Evolutionary conservation across 2,329 filamentous ascomycete genomes (phyloP).

Genomic region (Fusarium graminum): DNA sequence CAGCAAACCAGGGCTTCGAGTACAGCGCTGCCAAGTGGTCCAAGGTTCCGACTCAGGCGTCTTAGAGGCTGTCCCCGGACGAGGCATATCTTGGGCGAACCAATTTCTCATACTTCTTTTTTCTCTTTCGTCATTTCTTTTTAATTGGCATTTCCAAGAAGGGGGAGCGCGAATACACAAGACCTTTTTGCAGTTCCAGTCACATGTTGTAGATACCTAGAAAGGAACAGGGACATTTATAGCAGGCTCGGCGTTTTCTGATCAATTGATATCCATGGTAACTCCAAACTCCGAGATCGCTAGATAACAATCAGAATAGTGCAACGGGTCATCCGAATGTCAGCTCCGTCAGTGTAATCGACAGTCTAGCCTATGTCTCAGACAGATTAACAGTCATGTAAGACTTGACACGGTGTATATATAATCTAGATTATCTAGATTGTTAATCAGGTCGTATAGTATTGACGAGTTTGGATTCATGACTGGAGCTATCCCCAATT

Average conservation of each 20-base stretch:
- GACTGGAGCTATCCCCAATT: slow-evolving; percentile 1
- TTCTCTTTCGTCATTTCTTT: slow-evolving; percentile 16
- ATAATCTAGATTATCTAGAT: background rate
- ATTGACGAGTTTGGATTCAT: slow-evolving; percentile 19
- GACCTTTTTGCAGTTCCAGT: slow-evolving; percentile 7
- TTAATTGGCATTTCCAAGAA: slow-evolving; percentile 32
- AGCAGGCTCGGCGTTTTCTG: slow-evolving; percentile 37
- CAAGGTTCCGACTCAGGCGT: slow-evolving; percentile 25
- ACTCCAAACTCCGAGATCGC: slow-evolving; percentile 2
- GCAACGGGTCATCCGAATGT: background rate
- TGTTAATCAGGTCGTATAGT: slow-evolving; percentile 18
- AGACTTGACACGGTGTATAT: background rate
- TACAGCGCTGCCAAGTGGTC: slow-evolving; percentile 43
- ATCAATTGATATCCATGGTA: slow-evolving; percentile 28
- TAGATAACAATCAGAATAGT: background rate
- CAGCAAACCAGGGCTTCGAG: slow-evolving; percentile 47
- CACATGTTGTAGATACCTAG: slow-evolving; percentile 20
- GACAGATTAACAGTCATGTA: background rate
- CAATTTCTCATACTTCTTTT: background rate
- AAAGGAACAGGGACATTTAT: slow-evolving; percentile 26
- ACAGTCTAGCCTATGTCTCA: background rate
- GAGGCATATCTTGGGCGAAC: background rate
- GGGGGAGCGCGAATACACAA: slow-evolving; percentile 22
- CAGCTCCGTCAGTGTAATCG: background rate
- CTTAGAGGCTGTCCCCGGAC: slow-evolving; percentile 9